Evolutionary conservation across 352 stramenopile species (phyloP), one percentile per base, ranked within the genome.

Genomic region (Pythium myriotylum): DNA sequence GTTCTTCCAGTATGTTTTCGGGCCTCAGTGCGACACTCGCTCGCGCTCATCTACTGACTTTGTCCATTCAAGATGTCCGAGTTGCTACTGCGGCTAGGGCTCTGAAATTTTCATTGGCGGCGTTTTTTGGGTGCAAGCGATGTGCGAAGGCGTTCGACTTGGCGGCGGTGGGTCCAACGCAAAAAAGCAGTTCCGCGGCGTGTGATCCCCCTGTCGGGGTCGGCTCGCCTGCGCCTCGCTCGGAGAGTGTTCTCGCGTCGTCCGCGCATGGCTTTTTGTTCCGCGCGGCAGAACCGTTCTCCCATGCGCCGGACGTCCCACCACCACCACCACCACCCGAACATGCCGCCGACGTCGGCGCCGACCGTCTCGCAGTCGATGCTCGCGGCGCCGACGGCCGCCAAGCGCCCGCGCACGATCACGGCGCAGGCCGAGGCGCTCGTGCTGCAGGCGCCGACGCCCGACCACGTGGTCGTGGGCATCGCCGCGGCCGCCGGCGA

Each of bases 401-500:
- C 43, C 43, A 67, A 62, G 54, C 65, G 65, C 23, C 65, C 58
- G 35, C 65, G 65, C n/a, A 68, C 65, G 59, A 29, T 54, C 53
- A 59, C 65, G 13, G 65, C 65, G 19, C 65, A 68, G 43, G 65
- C 20, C 32, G 65, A 72, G 23, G 52, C 57, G 45, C 45, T 60
- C 24, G 39, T 64, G 46, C 54, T 65, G 22, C 54, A 68, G 22
- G 23, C 41, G 43, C 49, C 52, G 33, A 17, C 42, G 52, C 41
- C 42, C 54, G 79, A 89, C 51, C 81, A 91, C 39, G 82, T 91
- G 22, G 84, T 93, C 13, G 81, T 91, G 7, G 84, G 84, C 8
- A 82, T 93, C 54, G 67, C 82, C 2, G 81, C 84, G 0, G 84
- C 81, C 12, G 67, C 62, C 17, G 81, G 87, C 24, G 84, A 91